Base-by-base conservation (phyloP, 148 eudicot genomes). In the Heliamphora exappendiculata region DNA sequence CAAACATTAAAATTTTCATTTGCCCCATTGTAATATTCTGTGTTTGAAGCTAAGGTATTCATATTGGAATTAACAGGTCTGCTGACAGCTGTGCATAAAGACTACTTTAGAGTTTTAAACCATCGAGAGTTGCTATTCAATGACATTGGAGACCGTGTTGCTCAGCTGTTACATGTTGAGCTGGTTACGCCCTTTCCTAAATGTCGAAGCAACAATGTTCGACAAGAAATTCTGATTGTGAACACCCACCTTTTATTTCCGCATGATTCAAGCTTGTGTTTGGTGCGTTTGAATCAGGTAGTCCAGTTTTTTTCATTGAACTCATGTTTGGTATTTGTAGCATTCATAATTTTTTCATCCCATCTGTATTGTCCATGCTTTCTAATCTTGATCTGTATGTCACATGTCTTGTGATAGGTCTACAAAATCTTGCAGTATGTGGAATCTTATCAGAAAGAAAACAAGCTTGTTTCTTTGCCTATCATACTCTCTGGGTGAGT, bases 201-300 rank as follows among this genome's bases (percentile, higher is more conserved):
- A 51, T 75, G 78, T 64, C 83, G 81, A 76, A 85, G 73, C 85
- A 85, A 73, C 79, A 85, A 85, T 80, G 89, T 93, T 65, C 88
- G 86, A 49, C 95, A 91, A 78, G 97, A 90, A 81, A 87, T 93
- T 34, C 88, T 96, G 59, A 88, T 96, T 41, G 98, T 96, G 71
- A 96, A 96, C 78, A 96, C 99, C 10, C 99, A 96, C 81, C 86
- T 96, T 67, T 67, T 96, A 67, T 96, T 96, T 87, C 99, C 99
- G 45, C 99, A 96, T 77, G 91, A 96, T 89, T 91, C 99, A 54
- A 96, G 91, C 74, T 87, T 96, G 78, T 93, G 91, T 78, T 79
- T 96, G 76, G 98, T 93, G 64, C 87, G 99, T 73, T 75, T 93
- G 70, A 95, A 93, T 74, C 97, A 96, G 91, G 99, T 95, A 85